These are phyloP conservation scores for Moesziomyces parantarcticus DNA, from an alignment of 1,284 basidiomycete genomes.

Conservation along the genomic window DNA sequence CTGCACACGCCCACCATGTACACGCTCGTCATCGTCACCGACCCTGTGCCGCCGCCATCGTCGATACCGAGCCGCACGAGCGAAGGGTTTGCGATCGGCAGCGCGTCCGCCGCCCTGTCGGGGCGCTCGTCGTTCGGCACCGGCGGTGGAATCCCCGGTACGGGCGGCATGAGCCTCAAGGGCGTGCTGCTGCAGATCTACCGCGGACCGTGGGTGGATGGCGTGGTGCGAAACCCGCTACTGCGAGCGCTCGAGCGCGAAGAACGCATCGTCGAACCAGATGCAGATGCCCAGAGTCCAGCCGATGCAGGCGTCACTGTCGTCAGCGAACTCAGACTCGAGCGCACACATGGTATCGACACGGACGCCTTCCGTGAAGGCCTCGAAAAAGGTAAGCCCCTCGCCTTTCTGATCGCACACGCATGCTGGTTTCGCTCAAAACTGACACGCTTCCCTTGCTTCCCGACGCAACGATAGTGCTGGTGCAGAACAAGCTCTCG, in stretches of 20 bases:
- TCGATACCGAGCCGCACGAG: conserved; percentile 39
- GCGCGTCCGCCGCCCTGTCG: conserved; percentile 20
- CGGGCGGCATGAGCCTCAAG: conserved; percentile 72
- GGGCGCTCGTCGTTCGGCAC: conserved; percentile 42
- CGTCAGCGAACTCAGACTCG: conserved; percentile 17
- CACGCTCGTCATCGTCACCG: conserved; percentile 94
- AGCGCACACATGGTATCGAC: conserved; percentile 51
- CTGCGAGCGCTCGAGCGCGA: conserved; percentile 69
- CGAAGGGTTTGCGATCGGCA: conserved; percentile 44
- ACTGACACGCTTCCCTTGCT: neutral
- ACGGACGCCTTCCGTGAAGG: conserved; percentile 53
- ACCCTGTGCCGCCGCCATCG: conserved; percentile 74
- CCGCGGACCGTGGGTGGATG: conserved; percentile 89
- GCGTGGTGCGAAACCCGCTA: conserved; percentile 90
- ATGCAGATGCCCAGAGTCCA: conserved; percentile 13
- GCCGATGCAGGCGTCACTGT: conserved; percentile 2
- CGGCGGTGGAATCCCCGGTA: conserved; percentile 61
- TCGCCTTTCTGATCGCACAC: neutral
- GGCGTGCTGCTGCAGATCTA: conserved; percentile 88
- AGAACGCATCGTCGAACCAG: conserved; percentile 28
- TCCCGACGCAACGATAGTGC: conserved; percentile 11
- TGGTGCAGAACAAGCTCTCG: conserved; percentile 45
- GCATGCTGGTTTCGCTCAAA: conserved; percentile 1
- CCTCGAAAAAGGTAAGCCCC: conserved; percentile 47
- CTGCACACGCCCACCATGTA: conserved; percentile 91